Percentiles rank a stretch among this genome's conserved stretches.
Conservation (phyloP, 805 yeast species). For the Diddensiella caesifluorescens region DNA sequence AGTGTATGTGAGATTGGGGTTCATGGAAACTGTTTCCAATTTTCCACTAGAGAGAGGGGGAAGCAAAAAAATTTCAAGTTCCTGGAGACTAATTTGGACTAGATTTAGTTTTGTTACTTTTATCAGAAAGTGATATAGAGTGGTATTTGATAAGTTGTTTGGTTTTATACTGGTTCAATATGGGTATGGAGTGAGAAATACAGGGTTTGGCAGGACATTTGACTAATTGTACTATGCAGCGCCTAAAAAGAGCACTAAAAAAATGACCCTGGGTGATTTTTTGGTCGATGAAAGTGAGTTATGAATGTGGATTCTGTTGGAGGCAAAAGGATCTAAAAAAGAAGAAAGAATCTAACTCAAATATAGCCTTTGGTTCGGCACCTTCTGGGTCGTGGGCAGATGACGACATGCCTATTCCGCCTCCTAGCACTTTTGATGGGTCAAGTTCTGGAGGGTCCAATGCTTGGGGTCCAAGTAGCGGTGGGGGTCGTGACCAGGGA, state of each 20-base stretch:
- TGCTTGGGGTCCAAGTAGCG: conserved; percentile 2
- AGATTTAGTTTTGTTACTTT: no score
- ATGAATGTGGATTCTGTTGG: background rate
- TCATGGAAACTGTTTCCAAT: no score
- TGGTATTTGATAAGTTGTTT: no score
- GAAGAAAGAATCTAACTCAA: background rate
- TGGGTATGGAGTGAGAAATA: conserved; percentile 5
- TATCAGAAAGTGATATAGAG: no score
- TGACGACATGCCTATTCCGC: conserved; percentile 40
- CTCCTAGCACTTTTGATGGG: background rate
- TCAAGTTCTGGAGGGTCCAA: background rate
- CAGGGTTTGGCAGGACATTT: background rate
- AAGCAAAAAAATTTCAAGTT: no score
- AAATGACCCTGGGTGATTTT: conserved; percentile 85
- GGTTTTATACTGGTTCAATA: conserved; percentile 1
- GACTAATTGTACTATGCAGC: conserved; percentile 37
- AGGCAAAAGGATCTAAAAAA: no score
- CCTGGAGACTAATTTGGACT: no score
- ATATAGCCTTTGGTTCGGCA: conserved; percentile 14
- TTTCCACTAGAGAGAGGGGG: no score
- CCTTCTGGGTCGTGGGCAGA: conserved; percentile 69
- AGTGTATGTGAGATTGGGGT: no score
- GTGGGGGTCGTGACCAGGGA: conserved; percentile 6
- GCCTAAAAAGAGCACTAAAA: conserved; percentile 59
- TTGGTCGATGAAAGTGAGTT: conserved; percentile 47